Conservation (phyloP, 495 filamentous ascomycete genomes). For the Articulospora tetracladia region DNA sequence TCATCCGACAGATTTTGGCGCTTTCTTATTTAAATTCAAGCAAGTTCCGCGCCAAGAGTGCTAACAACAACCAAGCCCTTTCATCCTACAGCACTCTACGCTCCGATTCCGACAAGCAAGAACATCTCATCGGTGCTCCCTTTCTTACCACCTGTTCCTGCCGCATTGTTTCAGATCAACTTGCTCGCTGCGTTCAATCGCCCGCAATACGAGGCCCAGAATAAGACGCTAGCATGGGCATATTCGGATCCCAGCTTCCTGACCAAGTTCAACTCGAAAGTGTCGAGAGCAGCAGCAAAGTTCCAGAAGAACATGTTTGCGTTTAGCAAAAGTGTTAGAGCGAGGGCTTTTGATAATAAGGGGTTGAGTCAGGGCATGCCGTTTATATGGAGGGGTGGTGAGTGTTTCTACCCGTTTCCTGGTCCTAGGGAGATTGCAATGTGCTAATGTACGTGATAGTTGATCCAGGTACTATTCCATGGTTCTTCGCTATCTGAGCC, state of each 20-base stretch:
- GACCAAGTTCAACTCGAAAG: slow-evolving; percentile 16
- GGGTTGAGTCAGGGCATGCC: slow-evolving; percentile 37
- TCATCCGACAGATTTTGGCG: too few species aligned
- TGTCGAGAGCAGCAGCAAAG: slow-evolving; percentile 13
- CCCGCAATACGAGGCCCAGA: slow-evolving; percentile 21
- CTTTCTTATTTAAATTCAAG: too few species aligned
- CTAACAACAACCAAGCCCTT: too few species aligned
- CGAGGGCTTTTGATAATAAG: slow-evolving; percentile 28
- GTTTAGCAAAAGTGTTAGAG: slow-evolving; percentile 26
- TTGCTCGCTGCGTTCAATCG: slow-evolving; percentile 27
- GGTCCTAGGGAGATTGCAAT: too few species aligned
- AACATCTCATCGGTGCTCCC: slow-evolving; percentile 24
- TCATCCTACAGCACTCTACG: slow-evolving; percentile 31
- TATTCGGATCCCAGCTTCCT: slow-evolving; percentile 28
- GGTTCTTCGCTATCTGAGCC: too few species aligned
- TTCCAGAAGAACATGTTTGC: slow-evolving; percentile 22
- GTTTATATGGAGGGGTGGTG: slow-evolving; percentile 28
- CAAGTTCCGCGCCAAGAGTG: too few species aligned
- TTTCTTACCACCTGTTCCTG: slow-evolving; percentile 27
- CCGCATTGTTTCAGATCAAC: slow-evolving; percentile 26
- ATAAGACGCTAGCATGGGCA: slow-evolving; percentile 29
- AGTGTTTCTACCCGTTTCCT: neutral
- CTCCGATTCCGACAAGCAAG: slow-evolving; percentile 31
- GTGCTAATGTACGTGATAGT: too few species aligned
- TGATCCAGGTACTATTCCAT: too few species aligned